Evolutionary conservation across 495 filamentous ascomycete species (phyloP), one percentile per base, ranked within the genome.

Genomic region (Penicillium ucsense): DNA sequence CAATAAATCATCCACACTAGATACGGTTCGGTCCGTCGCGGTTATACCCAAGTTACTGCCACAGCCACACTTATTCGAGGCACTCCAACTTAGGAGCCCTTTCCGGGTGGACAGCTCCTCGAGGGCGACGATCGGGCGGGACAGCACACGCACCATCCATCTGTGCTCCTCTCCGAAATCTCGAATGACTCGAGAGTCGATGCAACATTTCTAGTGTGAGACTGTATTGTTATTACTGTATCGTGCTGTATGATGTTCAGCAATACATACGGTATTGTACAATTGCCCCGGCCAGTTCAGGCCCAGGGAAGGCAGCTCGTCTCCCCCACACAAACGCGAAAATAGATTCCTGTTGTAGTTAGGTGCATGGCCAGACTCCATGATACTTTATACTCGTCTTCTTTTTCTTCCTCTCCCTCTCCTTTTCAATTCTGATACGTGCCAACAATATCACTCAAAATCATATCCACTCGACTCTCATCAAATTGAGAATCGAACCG

Each of bases 401-500:
- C 35, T 33, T 33, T 10, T 8, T 9, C 32, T 35, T 35, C 36
- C 35, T 11, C 10, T 35, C 35, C 31, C 20, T 9, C 10, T 27
- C 30, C 6, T 43, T 43, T 33, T 12, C n/a, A 36, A 32, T 41
- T 37, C n/a, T 11, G 30, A 28, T 41, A 45, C 42, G 47, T 37
- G 12, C 41, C 48, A 34, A 47, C 45, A 45, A 29, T 11, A 44
- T 27, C 48, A 44, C 46, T 36, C 46, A 41, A 31, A 44, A 48
- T 46, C 35, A 12, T 36, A 32, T 41, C 6, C 31, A 11, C 37
- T 40, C 39, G 8, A 48, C 42, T 49, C 57, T 47, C 52, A 51
- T 51, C 51, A 55, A 40, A 59, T 57, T 57, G 38, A 47, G 41
- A 57, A 55, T 43, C 48, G 47, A 51, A 53, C 58, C 52, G 59